A percentile compares a stretch with the other conserved stretches of the same genome.
These are phyloP conservation scores for Thelonectria blattea DNA, from an alignment of 2,329 filamentous ascomycete species.

Conservation along the genomic window DNA sequence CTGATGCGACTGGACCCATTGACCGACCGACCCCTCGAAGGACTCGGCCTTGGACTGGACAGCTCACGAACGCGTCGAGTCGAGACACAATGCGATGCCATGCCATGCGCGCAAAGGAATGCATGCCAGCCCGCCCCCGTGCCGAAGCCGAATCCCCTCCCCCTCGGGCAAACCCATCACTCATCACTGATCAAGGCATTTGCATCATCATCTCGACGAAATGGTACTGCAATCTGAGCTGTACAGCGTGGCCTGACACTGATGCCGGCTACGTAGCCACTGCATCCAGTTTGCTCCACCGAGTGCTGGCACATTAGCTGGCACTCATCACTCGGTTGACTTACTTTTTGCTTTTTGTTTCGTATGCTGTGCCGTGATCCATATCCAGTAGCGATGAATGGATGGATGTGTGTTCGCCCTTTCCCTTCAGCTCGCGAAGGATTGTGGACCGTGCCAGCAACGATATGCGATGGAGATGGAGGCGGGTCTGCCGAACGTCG, in stretches of 20 bases:
- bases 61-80: slow-evolving; percentile 7
- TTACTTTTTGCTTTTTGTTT: slow-evolving; percentile 20
- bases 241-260: slow-evolving; percentile 35
- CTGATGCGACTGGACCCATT: slow-evolving; percentile 12
- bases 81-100: not conserved
- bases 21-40: slow-evolving; percentile 2
- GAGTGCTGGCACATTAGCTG: slow-evolving; percentile 18
- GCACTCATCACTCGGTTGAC: slow-evolving; percentile 7
- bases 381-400: not conserved
- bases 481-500: slow-evolving; percentile 14
- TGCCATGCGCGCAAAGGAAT: not conserved
- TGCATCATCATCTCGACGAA: slow-evolving; percentile 21
- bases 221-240: not conserved
- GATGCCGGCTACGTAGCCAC: slow-evolving; percentile 30
- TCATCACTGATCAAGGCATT: slow-evolving; percentile 9
- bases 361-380: slow-evolving; percentile 22
- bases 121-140: slow-evolving; percentile 11
- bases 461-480: slow-evolving; percentile 15
- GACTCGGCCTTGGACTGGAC: not conserved
- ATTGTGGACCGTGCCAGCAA: slow-evolving; percentile 31
- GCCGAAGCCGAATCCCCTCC: slow-evolving; percentile 21
- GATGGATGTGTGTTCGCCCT: slow-evolving; percentile 29
- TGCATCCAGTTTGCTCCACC: slow-evolving; percentile 30
- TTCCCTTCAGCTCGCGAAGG: slow-evolving; percentile 27
- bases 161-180: not conserved